These are phyloP conservation scores for Proteromonas lacertae DNA, from an alignment of 352 stramenopile genomes.

Conservation along the genomic window DNA sequence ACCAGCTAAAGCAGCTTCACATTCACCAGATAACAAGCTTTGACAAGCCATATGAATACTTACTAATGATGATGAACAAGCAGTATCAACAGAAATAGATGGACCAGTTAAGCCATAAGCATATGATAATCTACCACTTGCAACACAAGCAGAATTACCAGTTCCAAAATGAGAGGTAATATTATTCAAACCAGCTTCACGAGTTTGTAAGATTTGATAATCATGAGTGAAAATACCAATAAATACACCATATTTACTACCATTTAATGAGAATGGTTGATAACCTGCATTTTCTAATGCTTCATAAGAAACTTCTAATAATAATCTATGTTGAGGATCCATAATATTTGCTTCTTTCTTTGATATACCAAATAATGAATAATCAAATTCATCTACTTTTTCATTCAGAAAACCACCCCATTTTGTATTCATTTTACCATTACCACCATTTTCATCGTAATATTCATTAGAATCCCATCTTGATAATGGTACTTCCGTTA, in stretches of 20 bases:
- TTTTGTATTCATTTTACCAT: background rate
- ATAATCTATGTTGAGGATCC: slow-evolving; percentile 14
- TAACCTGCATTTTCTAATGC: slow-evolving; percentile 4
- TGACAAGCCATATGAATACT: too few relatives aligned
- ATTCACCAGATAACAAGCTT: slow-evolving; percentile 4
- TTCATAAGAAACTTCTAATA: slow-evolving; percentile 8
- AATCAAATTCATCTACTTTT: slow-evolving; percentile 9
- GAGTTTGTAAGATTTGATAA: background rate
- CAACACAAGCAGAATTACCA: background rate
- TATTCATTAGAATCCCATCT: slow-evolving; percentile 1
- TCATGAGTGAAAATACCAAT: background rate
- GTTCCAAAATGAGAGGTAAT: background rate
- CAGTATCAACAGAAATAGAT: slow-evolving; percentile 13
- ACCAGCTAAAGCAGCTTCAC: slow-evolving; percentile 6
- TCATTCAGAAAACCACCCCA: background rate
- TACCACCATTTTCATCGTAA: background rate
- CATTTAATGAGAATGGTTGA: background rate
- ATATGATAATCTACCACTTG: slow-evolving; percentile 8
- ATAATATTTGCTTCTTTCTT: slow-evolving; percentile 7
- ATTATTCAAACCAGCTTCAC: too few relatives aligned
- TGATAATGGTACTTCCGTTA: too few relatives aligned
- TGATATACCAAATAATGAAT: slow-evolving; percentile 10
- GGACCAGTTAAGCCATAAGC: slow-evolving; percentile 10
- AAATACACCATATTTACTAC: background rate
- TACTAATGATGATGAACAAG: too few relatives aligned